Evolutionary conservation across 2,329 filamentous ascomycete species (phyloP).

Genomic region (Aureobasidium sp.): DNA sequence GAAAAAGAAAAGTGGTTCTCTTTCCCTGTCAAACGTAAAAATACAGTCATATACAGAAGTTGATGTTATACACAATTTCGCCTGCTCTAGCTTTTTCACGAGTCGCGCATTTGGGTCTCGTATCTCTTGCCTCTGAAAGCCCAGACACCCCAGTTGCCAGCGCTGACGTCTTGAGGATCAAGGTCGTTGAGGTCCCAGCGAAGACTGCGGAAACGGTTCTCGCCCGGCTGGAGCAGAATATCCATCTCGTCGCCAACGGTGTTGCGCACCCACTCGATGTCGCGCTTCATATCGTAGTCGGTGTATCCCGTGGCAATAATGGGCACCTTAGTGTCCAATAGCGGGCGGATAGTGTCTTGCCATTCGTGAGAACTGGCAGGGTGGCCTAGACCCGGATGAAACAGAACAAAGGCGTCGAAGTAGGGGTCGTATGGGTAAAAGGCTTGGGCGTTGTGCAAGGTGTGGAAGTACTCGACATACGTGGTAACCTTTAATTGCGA

Average conservation of each 20-base stretch:
- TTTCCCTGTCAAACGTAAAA: not conserved
- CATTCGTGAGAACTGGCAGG: slow-evolving; percentile 91
- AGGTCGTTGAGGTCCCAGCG: slow-evolving; percentile 96
- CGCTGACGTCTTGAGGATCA: slow-evolving; percentile 88
- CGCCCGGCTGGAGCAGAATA: slow-evolving; percentile 80
- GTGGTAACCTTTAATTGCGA: slow-evolving; percentile 93
- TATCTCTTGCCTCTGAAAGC: slow-evolving; percentile 96
- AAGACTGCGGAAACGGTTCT: slow-evolving; percentile 89
- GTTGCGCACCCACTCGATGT: slow-evolving; percentile 82
- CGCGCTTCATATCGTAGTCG: slow-evolving; percentile 86
- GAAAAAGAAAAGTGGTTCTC: not conserved
- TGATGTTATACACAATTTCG: slow-evolving; percentile 9
- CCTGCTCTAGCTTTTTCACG: not conserved
- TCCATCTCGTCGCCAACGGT: slow-evolving; percentile 88
- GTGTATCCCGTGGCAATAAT: slow-evolving; percentile 95
- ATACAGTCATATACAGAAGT: slow-evolving; percentile 11
- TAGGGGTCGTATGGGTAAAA: slow-evolving; percentile 97
- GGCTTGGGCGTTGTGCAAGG: slow-evolving; percentile 79
- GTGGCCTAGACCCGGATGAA: slow-evolving; percentile 93
- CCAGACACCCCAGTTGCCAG: slow-evolving; percentile 96
- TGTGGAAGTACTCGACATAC: slow-evolving; percentile 97
- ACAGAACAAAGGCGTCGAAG: slow-evolving; percentile 94
- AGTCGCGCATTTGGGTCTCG: slow-evolving; percentile 42
- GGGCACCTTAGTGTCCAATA: slow-evolving; percentile 92
- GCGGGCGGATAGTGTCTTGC: slow-evolving; percentile 78